Base-by-base conservation (phyloP, 352 stramenopile species). In the Phytopythium boreale region DNA sequence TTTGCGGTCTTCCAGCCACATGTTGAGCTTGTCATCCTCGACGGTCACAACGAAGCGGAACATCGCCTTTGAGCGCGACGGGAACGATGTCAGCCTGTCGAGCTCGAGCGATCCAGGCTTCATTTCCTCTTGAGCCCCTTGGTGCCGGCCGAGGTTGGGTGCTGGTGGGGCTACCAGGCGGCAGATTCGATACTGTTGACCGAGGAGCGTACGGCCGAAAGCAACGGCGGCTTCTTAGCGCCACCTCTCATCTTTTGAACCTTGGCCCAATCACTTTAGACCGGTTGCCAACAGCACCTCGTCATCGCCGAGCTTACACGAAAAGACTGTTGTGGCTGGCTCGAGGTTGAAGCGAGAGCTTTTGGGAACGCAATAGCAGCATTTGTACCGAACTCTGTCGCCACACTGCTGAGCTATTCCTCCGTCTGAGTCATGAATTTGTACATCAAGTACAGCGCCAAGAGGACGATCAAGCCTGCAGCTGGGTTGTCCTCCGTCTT, bases 1-100 rank as follows among this genome's bases (percentile, higher is more conserved):
- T 39, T 61, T 56, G 26, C 39, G 7, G 37, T 66, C 61, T 56
- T 61, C 61, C 2, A 66, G 50, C 51, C 61, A 66, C 19, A 66
- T 49, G 14, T 12, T n/a, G n/a, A 66, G 51, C 10, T 44, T 53
- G 37, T 66, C 41, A 9, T 61, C 27, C 26, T 57, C 44, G 14
- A 46, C n/a, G 3, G 26, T 36, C 29, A 66, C 19, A 3, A 58
- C 15, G 52, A 44, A 58, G 27, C 52, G 52, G 31, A 58, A 58
- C 49, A 37, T 0, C 15, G 12, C 24, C 17, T 11, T 36, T n/a
- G 49, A 24, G 2, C 27, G 49, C 4, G 49, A 56, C 49, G 22
- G 24, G 17, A 56, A 56, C 22, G 49, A 56, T 11, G 49, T 56
- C 49, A 56, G 3, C 2, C 22, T 24, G 12, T 56, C 49, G 27